Conservation (phyloP, 768 basidiomycete genomes). For the Psilocybe azurescens region DNA sequence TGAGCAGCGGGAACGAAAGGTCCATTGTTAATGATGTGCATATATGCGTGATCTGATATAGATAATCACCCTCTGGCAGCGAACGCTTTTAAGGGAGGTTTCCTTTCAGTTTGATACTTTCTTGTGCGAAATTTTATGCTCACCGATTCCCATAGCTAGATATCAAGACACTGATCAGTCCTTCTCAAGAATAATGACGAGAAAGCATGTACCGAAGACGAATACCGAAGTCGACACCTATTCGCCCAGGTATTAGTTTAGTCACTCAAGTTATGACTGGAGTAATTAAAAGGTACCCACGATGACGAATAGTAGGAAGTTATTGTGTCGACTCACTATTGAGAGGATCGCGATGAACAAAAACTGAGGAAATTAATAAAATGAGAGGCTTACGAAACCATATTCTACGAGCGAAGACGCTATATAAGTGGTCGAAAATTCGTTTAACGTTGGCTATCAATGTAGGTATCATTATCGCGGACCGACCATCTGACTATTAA, state of each 20-base stretch:
- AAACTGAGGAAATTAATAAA: not conserved
- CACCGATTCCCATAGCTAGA: conserved; percentile 22
- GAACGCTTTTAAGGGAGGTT: conserved; percentile 10
- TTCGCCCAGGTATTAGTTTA: not conserved
- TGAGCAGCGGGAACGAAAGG: not conserved
- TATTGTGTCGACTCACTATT: conserved; percentile 24
- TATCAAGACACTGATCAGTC: not conserved
- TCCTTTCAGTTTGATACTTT: not conserved
- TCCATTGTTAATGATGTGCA: not conserved
- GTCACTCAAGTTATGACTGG: not conserved
- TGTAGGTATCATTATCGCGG: not conserved
- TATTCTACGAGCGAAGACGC: conserved; percentile 29
- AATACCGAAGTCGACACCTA: conserved; percentile 19
- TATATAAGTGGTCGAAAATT: conserved; percentile 1
- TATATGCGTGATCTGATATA: not conserved
- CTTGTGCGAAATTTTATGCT: not conserved
- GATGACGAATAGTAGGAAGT: conserved; percentile 16
- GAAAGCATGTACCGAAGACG: conserved; percentile 13
- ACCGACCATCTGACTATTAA: conserved; percentile 27
- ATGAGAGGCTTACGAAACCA: conserved; percentile 24
- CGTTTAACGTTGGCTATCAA: not conserved
- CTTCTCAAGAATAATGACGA: not conserved
- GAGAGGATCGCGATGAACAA: not conserved
- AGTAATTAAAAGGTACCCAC: conserved; percentile 13
- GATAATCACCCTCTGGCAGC: conserved; percentile 17